Evolutionary conservation across 1,284 basidiomycete species (phyloP).

Genomic region (Ceratobasidium sp.): DNA sequence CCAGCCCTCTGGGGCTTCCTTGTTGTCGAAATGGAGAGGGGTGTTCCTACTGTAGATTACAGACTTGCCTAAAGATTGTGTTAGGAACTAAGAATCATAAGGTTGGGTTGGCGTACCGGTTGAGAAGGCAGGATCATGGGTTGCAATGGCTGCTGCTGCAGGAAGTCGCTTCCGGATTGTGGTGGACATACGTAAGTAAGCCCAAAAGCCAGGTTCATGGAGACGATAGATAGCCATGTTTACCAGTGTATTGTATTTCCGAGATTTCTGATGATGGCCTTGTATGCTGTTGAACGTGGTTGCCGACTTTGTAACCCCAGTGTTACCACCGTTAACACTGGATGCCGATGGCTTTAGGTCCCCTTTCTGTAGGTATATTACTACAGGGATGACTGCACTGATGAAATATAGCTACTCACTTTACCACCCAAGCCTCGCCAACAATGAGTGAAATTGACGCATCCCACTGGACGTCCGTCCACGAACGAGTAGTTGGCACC

Average conservation of each 20-base stretch:
- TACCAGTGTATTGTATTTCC: not conserved
- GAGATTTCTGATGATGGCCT: not conserved
- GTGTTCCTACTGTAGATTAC: not conserved
- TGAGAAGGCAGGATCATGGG: not conserved
- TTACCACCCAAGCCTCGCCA: not conserved
- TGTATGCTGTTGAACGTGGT: conserved; percentile 6
- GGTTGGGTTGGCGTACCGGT: not conserved
- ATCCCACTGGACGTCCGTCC: not conserved
- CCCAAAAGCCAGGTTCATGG: not conserved
- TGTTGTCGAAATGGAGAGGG: conserved; percentile 20
- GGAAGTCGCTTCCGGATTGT: not conserved
- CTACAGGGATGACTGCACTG: no score
- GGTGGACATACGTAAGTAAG: not conserved
- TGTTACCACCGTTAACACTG: no score
- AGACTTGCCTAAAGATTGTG: conserved; percentile 1
- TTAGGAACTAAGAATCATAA: not conserved
- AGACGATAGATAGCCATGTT: not conserved
- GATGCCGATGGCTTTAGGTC: no score
- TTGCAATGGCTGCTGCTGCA: not conserved
- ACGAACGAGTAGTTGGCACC: not conserved
- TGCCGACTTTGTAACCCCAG: no score
- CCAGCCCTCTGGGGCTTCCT: conserved; percentile 13
- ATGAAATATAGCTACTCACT: not conserved
- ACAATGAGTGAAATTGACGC: not conserved
- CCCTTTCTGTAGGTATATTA: no score